Base-by-base conservation (phyloP, 2,329 filamentous ascomycete species). In the Claviceps quebecensis region DNA sequence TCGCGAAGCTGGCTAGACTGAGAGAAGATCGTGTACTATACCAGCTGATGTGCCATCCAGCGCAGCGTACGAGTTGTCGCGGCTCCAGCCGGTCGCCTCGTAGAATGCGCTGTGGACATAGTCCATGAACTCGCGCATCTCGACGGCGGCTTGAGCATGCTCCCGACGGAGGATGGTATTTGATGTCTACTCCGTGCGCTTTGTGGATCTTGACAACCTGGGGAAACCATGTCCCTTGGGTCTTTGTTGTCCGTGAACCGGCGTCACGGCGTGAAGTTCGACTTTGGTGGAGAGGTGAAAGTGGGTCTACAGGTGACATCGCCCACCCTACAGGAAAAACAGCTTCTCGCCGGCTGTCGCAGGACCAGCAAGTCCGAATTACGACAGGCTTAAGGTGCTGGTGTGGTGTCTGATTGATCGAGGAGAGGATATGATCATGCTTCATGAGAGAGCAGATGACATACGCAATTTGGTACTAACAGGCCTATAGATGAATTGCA, bases 51-150 rank as follows among this genome's bases (percentile, higher is more conserved):
- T 94, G 53, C 84, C 82, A 59, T 89, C 95, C 62, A 96, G 74
- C 57, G 84, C 81, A 59, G 87, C 83, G 71, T 96, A 96, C 54
- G 87, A 93, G 69, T 95, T 95, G 73, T 96, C 88, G 62, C 81
- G 77, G 65, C 90, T 86, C 90, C 90, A 96, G 66, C 84, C 79
- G 45, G 89, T 90, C 52, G 86, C 84, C 65, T 86, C 77, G 67
- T 88, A 87, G 71, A 95, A 96, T 62, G 87, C 86, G 70, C 85
- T 79, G 70, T 95, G 88, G 72, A 96, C 84, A 73, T 94, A 91
- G 71, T 95, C 89, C 87, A 96, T 95, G 74, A 95, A 96, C 71
- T 90, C 85, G 72, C 93, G 83, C 90, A 96, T 96, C 50, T 71
- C 62, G 63, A 55, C 57, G 55, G 56, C 53, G 49, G 52, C 45